Evolutionary conservation across 169 alveolate species (phyloP).

Genomic region (Plasmodium berghei): DNA sequence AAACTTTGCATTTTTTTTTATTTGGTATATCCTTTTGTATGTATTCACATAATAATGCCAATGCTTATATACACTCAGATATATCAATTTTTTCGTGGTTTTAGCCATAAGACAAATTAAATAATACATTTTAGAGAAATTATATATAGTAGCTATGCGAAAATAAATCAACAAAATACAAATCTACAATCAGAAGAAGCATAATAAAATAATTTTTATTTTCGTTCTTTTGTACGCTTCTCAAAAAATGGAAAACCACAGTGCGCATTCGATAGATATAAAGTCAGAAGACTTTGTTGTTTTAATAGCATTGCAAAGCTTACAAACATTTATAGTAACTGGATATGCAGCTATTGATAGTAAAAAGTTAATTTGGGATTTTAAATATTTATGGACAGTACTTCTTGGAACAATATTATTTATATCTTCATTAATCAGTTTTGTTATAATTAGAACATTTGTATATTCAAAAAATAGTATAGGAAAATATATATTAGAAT

Average conservation of each 20-base stretch:
- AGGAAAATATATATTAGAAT: conserved; percentile 75
- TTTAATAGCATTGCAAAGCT: conserved; percentile 75
- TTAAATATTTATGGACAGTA: conserved; percentile 65
- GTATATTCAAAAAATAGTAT: conserved; percentile 76
- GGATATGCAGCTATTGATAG: conserved; percentile 74
- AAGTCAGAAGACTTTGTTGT: conserved; percentile 82
- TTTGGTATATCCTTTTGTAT: too few species aligned
- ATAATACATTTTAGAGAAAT: too few species aligned
- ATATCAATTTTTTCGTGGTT: too few species aligned
- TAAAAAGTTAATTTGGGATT: conserved; percentile 27
- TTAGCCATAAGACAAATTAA: too few species aligned
- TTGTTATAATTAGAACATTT: conserved; percentile 77
- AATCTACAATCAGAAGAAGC: too few species aligned
- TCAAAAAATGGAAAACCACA: conserved; percentile 35
- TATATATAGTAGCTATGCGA: too few species aligned
- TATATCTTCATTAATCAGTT: conserved; percentile 75
- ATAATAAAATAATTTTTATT: too few species aligned
- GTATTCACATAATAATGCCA: too few species aligned
- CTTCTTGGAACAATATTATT: conserved; percentile 74
- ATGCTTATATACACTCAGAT: too few species aligned
- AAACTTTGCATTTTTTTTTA: too few species aligned
- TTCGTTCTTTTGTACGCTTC: too few species aligned
- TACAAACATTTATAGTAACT: conserved; percentile 78
- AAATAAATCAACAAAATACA: too few species aligned
- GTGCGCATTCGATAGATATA: conserved; percentile 76